phyloP scores from a whole-genome alignment of 805 yeast species.

The Candida ovalis region DNA sequence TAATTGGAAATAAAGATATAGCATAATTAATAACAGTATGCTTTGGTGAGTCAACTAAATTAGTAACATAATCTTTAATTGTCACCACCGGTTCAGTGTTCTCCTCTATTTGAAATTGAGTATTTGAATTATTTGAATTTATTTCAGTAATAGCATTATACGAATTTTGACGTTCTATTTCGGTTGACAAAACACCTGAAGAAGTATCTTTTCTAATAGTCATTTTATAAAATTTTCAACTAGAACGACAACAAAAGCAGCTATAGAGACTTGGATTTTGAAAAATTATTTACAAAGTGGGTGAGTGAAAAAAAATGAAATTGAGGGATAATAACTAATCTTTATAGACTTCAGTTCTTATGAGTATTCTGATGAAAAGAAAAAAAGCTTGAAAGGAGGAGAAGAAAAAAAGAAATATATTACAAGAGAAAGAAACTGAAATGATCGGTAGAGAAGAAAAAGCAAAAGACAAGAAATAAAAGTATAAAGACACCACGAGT shows the following conservation, averaged over 20 bases:
- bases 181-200: neutral
- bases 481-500: neutral
- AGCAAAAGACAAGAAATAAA: no score
- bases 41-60: conserved; percentile 36
- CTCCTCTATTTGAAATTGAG: conserved; percentile 3
- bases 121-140: neutral
- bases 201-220: neutral
- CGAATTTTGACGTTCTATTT: neutral
- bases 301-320: neutral
- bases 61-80: conserved; percentile 25
- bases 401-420: neutral
- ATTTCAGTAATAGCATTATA: neutral
- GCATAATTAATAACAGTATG: conserved; percentile 44
- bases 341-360: neutral
- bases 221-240: neutral
- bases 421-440: neutral
- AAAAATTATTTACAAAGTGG: neutral
- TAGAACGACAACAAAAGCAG: neutral
- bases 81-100: conserved; percentile 26
- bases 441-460: neutral
- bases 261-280: neutral
- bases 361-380: neutral
- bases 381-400: neutral
- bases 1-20: conserved; percentile 69
- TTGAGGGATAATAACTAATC: neutral